Evolutionary conservation across 23 red algal genomes (phyloP), one percentile per base, ranked within the genome.

Genomic region (Gracilaria vermiculophylla): DNA sequence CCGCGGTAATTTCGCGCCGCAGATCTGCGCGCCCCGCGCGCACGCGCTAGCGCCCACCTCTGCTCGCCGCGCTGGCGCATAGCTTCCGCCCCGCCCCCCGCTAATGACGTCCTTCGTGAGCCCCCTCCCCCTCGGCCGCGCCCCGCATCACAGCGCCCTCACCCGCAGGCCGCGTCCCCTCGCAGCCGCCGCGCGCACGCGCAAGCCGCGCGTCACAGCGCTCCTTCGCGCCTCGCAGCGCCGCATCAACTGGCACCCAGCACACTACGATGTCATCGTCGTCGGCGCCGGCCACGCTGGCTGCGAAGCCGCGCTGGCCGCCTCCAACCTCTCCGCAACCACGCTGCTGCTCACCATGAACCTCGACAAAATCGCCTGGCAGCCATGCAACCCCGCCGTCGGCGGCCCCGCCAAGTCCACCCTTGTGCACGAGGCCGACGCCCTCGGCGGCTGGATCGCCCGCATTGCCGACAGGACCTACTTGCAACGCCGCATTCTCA

Each of bases 361-460:
- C 71, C 58, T 95, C 67, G 97, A 95, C 69, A 79, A 86, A 16
- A 93, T 99, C 33, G 97, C 92, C 57, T 99, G 97, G 97, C 97
- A 98, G 60, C 97, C 97, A 12, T 99, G 97, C 72, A 99, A 99
- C 69, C 97, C 97, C 14, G 97, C 97, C 21, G 97, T 99, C 32
- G 92, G 97, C 29, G 97, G 97, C 19, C 97, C 93, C 8, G 92
- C 97, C 19, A 99, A 99, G 84, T 95, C 92, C 34, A 99, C 97
- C 34, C 67, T 99, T n/a, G 97, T 99, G 15, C 97, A 95, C 80
- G 93, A 99, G 74, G 89, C 95, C 8, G 97, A 99, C 60, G 93
- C 97, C 21, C 82, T 99, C 33, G 97, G 97, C 67, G 97, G 97
- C 44, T 91, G 87, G 88, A 95, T 99, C 75, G 97, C 92, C 6